Evolutionary conservation across 345 rosid species (phyloP).

Genomic region (Citropsis articulata): DNA sequence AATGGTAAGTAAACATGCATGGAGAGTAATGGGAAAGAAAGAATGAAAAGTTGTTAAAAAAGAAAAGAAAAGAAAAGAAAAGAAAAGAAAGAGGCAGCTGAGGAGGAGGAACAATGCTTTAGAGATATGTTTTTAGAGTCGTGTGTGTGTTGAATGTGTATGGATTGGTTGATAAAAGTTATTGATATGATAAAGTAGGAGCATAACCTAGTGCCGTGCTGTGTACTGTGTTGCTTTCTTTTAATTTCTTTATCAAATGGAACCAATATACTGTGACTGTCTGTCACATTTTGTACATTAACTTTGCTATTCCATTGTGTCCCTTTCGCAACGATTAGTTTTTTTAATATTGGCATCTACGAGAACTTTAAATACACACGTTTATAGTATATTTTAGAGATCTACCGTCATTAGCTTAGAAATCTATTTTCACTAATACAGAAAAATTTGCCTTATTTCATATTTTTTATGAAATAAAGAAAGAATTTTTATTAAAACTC

Average conservation of each 20-base stretch:
- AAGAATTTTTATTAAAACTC: no score
- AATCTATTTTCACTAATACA: no score
- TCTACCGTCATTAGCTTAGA: no score
- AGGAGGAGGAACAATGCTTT: slow-evolving; percentile 19
- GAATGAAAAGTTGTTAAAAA: not conserved
- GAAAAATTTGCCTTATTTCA: no score
- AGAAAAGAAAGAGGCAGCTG: not conserved
- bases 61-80: not conserved
- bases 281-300: not conserved
- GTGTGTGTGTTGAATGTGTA: slow-evolving; percentile 6
- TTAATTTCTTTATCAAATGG: not conserved
- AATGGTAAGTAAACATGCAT: not conserved
- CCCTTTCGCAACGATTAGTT: not conserved
- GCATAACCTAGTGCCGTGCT: slow-evolving; percentile 16
- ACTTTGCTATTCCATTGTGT: not conserved
- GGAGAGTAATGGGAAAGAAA: not conserved
- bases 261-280: not conserved
- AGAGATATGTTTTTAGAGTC: slow-evolving; percentile 6
- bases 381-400: no score
- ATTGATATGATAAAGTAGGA: slow-evolving; percentile 11
- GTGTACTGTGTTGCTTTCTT: not conserved
- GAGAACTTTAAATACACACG: no score
- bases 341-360: no score
- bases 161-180: slow-evolving; percentile 3
- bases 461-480: no score